phyloP scores from a whole-genome alignment of 192 early-diverging fungal genomes.

The Podila minutissima region DNA sequence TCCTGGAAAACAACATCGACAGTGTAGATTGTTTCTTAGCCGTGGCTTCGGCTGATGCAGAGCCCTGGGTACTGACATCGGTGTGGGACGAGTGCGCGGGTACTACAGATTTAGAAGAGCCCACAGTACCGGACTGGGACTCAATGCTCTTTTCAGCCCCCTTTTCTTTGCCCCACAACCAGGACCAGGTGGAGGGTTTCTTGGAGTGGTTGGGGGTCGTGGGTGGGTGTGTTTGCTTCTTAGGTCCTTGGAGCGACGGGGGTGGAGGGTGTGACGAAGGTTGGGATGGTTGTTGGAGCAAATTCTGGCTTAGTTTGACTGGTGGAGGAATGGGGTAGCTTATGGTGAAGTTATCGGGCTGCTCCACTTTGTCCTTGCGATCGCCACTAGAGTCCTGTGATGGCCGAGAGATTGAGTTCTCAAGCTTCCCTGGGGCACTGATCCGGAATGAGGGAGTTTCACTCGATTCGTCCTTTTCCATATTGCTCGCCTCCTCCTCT shows the following conservation, averaged over 20 bases:
- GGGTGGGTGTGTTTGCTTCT: conserved; percentile 13
- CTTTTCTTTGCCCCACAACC: conserved; percentile 55
- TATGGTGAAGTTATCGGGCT: conserved; percentile 23
- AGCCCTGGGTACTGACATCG: conserved; percentile 20
- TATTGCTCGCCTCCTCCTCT: conserved; percentile 1
- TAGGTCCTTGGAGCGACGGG: background rate
- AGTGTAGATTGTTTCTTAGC: conserved; percentile 48
- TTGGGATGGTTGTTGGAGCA: conserved; percentile 33
- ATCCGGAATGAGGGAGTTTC: conserved; percentile 22
- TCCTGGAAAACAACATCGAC: conserved; percentile 51
- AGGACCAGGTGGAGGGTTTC: conserved; percentile 55
- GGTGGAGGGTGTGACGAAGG: background rate
- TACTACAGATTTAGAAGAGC: background rate
- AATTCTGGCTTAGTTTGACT: conserved; percentile 39
- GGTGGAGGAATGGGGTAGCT: conserved; percentile 49
- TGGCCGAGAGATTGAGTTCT: conserved; percentile 12
- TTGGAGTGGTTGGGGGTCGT: conserved; percentile 18
- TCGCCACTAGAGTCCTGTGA: conserved; percentile 21
- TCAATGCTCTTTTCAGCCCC: conserved; percentile 21
- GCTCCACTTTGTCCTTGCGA: conserved; percentile 16
- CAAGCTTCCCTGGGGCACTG: conserved; percentile 36
- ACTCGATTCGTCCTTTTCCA: background rate
- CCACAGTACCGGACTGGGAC: background rate
- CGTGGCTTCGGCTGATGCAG: background rate
- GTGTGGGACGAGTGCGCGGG: background rate